Conservation (phyloP, 441 rosid species). For the Gossypium trilobum region DNA sequence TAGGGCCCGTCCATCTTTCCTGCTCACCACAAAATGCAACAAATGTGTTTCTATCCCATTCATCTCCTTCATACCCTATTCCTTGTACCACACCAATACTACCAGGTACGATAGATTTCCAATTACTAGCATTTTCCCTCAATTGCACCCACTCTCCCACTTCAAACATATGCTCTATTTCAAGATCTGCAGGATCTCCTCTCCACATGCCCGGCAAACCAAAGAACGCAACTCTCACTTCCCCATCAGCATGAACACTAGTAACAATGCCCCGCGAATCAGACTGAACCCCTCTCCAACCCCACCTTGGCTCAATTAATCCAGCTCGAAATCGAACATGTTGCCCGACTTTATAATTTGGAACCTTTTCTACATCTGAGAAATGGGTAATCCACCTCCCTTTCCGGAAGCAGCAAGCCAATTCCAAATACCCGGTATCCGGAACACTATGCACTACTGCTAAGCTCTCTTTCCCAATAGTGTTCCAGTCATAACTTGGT, state of each 20-base stretch:
- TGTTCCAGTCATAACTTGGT: slow-evolving; percentile 95
- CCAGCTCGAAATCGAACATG: slow-evolving; percentile 76
- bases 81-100: slow-evolving; percentile 85
- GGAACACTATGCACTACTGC: slow-evolving; percentile 90
- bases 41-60: slow-evolving; percentile 70
- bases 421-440: slow-evolving; percentile 77
- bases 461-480: slow-evolving; percentile 74
- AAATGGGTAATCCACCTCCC: slow-evolving; percentile 72
- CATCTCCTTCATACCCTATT: slow-evolving; percentile 68
- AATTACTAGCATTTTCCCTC: slow-evolving; percentile 41
- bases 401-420: slow-evolving; percentile 92
- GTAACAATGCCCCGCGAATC: slow-evolving; percentile 74
- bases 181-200: slow-evolving; percentile 93
- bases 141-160: slow-evolving; percentile 95
- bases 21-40: slow-evolving; percentile 91
- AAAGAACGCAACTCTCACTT: slow-evolving; percentile 74
- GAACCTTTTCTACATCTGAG: slow-evolving; percentile 84
- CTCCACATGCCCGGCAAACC: slow-evolving; percentile 83
- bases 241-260: slow-evolving; percentile 88
- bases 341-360: slow-evolving; percentile 72
- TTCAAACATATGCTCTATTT: slow-evolving; percentile 62
- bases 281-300: slow-evolving; percentile 81
- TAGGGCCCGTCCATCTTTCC: slow-evolving; percentile 82
- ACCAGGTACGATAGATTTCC: slow-evolving; percentile 82
- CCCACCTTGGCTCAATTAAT: slow-evolving; percentile 88